Base-by-base conservation (phyloP, 2,329 filamentous ascomycete species). In the Dactylellina leptospora region DNA sequence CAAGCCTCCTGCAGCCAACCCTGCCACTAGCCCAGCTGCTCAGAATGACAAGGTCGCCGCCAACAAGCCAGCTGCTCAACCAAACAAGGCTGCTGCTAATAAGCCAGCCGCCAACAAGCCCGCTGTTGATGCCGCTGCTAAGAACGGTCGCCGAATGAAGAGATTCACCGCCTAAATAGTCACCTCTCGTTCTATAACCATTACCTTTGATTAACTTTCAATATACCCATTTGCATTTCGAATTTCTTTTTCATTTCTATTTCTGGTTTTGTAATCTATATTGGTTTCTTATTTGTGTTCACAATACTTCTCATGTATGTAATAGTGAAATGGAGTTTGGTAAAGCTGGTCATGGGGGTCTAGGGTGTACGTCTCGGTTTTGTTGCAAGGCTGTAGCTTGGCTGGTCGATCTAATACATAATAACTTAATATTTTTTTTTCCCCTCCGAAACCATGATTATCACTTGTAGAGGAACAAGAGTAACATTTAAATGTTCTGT, bases 311-410 rank as follows among this genome's bases (percentile, higher is more conserved):
- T 53, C 48, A 30, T 53, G 48, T 53, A 36, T 13, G 48, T 28
- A 48, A 38, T 53, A 38, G 48, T 18, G 48, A 38, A 36, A 36
- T 22, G 48, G 27, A 53, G 48, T 53, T 53, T 51, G 3, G 16
- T 33, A 18, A 13, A 10, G 44, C 25, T 8, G 18, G 42, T n/a
- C n/a, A n/a, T n/a, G n/a, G n/a, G n/a, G n/a, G n/a, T n/a, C n/a
- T n/a, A n/a, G n/a, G n/a, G n/a, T n/a, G n/a, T n/a, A n/a, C n/a
- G n/a, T n/a, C n/a, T n/a, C n/a, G n/a, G n/a, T n/a, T n/a, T n/a
- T n/a, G n/a, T n/a, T n/a, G n/a, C n/a, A n/a, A n/a, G n/a, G n/a
- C n/a, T n/a, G n/a, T n/a, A n/a, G n/a, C n/a, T n/a, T n/a, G n/a
- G n/a, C n/a, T n/a, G n/a, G n/a, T n/a, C n/a, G n/a, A n/a, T n/a